phyloP scores from a whole-genome alignment of 179 eudicot genomes.

The Silene vulgaris region DNA sequence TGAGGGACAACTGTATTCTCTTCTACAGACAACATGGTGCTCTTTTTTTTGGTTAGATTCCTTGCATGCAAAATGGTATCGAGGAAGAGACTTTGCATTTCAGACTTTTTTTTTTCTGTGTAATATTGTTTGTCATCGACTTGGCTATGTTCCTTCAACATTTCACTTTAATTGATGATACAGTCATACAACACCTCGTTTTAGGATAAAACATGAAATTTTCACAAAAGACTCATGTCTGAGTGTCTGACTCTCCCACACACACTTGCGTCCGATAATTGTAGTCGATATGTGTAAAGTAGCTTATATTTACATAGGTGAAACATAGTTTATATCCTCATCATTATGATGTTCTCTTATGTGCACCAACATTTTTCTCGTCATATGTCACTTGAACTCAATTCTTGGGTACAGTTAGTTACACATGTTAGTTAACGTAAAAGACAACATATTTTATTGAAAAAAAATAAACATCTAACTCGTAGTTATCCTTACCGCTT shows the following conservation, averaged over 20 bases:
- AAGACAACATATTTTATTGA: too few relatives aligned
- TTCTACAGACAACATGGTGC: constrained; percentile 21
- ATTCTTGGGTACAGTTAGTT: too few relatives aligned
- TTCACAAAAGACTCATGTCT: too few relatives aligned
- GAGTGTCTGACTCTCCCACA: too few relatives aligned
- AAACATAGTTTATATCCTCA: neutral
- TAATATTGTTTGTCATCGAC: neutral
- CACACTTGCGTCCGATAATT: too few relatives aligned
- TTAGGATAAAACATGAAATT: too few relatives aligned
- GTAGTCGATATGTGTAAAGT: too few relatives aligned
- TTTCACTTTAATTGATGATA: neutral
- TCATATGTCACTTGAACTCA: neutral
- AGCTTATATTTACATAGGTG: too few relatives aligned
- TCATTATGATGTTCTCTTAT: neutral
- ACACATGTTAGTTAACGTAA: too few relatives aligned
- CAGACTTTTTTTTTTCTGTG: neutral
- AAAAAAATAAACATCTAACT: too few relatives aligned
- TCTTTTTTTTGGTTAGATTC: constrained; percentile 26
- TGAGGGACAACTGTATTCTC: constrained; percentile 30
- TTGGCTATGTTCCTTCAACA: neutral
- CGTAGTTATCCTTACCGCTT: too few relatives aligned
- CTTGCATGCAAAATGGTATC: constrained; percentile 16
- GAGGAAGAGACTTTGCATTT: neutral
- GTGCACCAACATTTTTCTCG: neutral
- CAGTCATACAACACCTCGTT: too few relatives aligned